Evolutionary conservation across 495 filamentous ascomycete species (phyloP), one percentile per base, ranked within the genome.

Genomic region (Penicillium cosmopolitanum): DNA sequence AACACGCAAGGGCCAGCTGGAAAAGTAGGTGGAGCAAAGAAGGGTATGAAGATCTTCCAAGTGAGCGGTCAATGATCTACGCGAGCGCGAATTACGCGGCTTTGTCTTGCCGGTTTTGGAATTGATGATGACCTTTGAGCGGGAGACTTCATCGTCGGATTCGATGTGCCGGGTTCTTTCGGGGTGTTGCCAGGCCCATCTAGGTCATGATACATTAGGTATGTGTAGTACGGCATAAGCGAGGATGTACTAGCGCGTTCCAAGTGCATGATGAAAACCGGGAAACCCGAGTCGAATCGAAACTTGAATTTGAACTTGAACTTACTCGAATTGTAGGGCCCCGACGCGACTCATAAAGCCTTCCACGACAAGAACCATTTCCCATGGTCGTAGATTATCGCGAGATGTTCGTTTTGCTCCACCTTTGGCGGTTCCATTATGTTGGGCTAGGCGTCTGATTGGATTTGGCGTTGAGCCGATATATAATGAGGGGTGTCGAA

Each of bases 251-350:
- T 21, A 53, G 28, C 11, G 12, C 15, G 51, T 53, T 13, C 10
- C 10, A 23, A 19, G 8, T 31, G 28, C 23, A 23, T 23, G 28
- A 31, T 31, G 28, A 31, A 31, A 31, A 31, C 8, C 5, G 28
- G 28, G 28, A 31, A 31, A 31, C 28, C 28, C 28, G 28, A 31
- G 8, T 31, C 28, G 8, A 31, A 9, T 31, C 8, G 6, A 9
- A 31, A 31, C 5, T 48, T 33, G n/a, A 38, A 55, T 3, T n/a
- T n/a, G 2, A 31, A 31, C 5, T 48, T 36, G 58, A 53, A 63
- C 89, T 62, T 82, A 97, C 91, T 98, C 95, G 65, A 98, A 98
- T 67, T 98, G 95, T 59, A 98, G 73, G 4, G 96, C 95, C 2
- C 91, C 92, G 18, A 91, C 84, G 62, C 87, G 86, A 54, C 88